Conservation (phyloP, 371 early-diverging fungal species). For the Mucor racemosus region DNA sequence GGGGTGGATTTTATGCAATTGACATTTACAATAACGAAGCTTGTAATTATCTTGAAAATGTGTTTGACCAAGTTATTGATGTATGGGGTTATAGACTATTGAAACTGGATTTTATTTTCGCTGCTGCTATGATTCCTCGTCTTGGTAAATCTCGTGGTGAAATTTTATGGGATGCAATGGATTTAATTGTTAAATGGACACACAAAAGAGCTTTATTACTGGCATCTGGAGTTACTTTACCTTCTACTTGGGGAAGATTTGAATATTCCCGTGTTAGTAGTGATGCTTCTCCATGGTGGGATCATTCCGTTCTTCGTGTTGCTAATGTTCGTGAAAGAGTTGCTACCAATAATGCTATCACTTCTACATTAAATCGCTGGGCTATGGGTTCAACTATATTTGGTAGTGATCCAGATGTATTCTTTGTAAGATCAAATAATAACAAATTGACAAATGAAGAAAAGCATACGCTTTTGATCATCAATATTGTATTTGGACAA, state of each 20-base stretch:
- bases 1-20: constrained; percentile 60
- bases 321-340: constrained; percentile 64
- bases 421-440: constrained; percentile 55
- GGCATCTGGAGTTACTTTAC: constrained; percentile 64
- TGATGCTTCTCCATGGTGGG: constrained; percentile 63
- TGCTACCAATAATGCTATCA: constrained; percentile 58
- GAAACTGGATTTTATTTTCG: constrained; percentile 67
- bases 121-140: constrained; percentile 62
- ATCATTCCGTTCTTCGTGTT: constrained; percentile 21
- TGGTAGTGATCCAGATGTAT: constrained; percentile 69
- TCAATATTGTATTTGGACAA: constrained; percentile 61
- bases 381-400: constrained; percentile 58
- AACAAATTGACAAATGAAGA: constrained; percentile 53
- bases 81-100: constrained; percentile 62
- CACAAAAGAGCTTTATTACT: constrained; percentile 52
- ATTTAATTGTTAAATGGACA: constrained; percentile 48
- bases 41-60: constrained; percentile 45
- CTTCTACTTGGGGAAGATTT: constrained; percentile 50
- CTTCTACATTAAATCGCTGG: constrained; percentile 59
- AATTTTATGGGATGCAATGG: constrained; percentile 65
- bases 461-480: constrained; percentile 51
- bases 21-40: constrained; percentile 60
- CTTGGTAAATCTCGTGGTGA: constrained; percentile 61
- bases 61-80: constrained; percentile 54
- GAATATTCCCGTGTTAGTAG: constrained; percentile 66